Base-by-base conservation (phyloP, 2,329 filamentous ascomycete species). In the Aspergillus quadrilineatus region DNA sequence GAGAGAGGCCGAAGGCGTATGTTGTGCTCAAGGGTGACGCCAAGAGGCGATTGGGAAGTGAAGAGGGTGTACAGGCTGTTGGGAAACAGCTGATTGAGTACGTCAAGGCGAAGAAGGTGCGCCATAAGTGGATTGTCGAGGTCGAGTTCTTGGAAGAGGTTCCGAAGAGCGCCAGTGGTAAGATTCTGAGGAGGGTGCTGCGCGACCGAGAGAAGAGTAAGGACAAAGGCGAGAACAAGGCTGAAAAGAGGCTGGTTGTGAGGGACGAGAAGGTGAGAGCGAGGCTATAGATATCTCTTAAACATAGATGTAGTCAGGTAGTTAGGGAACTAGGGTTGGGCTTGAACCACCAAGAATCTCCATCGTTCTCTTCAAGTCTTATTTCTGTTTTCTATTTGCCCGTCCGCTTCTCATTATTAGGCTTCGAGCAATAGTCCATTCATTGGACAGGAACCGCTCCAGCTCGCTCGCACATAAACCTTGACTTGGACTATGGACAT, bases 161-260 rank as follows among this genome's bases (percentile, higher is more conserved):
- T 26, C 89, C 89, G 10, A 91, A 91, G 80, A 89, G 85, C 67
- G 82, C 87, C 0, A 88, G 84, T 65, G 88, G 89, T 8, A 91
- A 91, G 82, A 89, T 91, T 54, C 71, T 91, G 67, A 78, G 87
- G 48, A 77, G 88, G 22, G 64, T 89, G 50, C 69, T 87, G 65
- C 80, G 77, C 59, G 77, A 83, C 10, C 36, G 50, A 10, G 63
- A 64, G 39, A 57, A 52, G 15, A 53, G 1, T 22, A 39, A 14
- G 45, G 4, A 9, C 6, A 2, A 1, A 36, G 50, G 8, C 5
- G 26, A 52, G 8, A 53, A 59, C 5, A 2, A 1, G 30, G 50
- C 14, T 10, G 32, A 46, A 7, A 55, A 58, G 26, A 44, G 63
- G 29, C 32, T 61, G 17, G 56, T 64, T 9, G 63, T 60, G 30